Conservation (phyloP, 2,329 filamentous ascomycete genomes). For the Blastomyces parvus region DNA sequence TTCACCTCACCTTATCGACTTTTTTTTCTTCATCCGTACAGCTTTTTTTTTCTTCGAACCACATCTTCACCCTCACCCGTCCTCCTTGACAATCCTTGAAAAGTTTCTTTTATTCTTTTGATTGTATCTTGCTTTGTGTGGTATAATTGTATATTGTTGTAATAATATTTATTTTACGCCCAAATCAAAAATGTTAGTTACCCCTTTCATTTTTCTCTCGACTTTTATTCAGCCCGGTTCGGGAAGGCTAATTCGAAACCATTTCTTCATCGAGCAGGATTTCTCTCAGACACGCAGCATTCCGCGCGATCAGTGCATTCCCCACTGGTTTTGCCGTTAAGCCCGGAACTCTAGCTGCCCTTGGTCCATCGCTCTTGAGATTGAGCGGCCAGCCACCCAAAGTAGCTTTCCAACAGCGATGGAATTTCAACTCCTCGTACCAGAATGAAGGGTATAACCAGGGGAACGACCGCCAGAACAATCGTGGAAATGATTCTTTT, state of each 20-base stretch:
- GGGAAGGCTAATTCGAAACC: neutral
- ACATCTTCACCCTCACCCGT: neutral
- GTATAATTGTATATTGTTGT: slow-evolving; percentile 4
- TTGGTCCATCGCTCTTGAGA: slow-evolving; percentile 27
- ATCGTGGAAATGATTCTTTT: slow-evolving; percentile 19
- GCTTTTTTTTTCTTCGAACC: neutral
- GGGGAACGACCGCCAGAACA: slow-evolving; percentile 15
- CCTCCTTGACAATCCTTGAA: neutral
- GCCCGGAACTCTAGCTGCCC: slow-evolving; percentile 23
- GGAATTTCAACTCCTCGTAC: slow-evolving; percentile 29
- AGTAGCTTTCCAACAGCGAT: slow-evolving; percentile 38
- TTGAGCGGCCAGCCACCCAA: slow-evolving; percentile 34
- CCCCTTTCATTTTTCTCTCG: neutral
- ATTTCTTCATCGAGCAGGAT: slow-evolving; percentile 8
- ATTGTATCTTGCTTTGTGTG: neutral
- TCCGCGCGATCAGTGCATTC: slow-evolving; percentile 12
- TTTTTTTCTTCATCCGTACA: neutral
- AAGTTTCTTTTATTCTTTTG: neutral
- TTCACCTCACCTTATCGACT: neutral
- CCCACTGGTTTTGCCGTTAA: slow-evolving; percentile 8
- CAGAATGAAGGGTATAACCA: slow-evolving; percentile 29
- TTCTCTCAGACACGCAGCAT: slow-evolving; percentile 14
- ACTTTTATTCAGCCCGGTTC: neutral
- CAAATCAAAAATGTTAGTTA: slow-evolving; percentile 10
- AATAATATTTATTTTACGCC: slow-evolving; percentile 1